phyloP scores from a whole-genome alignment of 129 eudicot genomes.

The Solidago caesia region DNA sequence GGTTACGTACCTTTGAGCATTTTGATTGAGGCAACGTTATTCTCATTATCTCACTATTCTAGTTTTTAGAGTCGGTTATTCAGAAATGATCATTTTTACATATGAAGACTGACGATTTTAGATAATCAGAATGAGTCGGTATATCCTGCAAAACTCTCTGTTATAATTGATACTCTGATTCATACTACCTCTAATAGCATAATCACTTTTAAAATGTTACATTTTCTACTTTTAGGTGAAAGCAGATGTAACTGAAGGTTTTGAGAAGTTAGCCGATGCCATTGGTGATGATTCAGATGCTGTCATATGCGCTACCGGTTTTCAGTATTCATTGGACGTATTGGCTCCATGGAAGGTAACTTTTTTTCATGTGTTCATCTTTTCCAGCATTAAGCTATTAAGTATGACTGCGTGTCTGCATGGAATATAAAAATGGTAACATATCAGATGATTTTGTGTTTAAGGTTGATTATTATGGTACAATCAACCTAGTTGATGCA shows the following conservation, averaged over 20 bases:
- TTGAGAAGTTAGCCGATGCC: conserved; percentile 66
- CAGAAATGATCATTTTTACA: no score
- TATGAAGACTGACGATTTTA: no score
- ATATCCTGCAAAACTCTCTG: no score
- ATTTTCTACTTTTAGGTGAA: conserved; percentile 51
- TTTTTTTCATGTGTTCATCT: conserved; percentile 16
- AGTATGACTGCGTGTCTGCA: not conserved
- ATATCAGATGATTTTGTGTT: conserved; percentile 11
- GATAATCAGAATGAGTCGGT: no score
- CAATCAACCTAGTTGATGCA: conserved; percentile 89
- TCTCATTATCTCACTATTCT: no score
- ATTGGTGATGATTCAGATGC: conserved; percentile 87
- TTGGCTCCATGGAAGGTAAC: conserved; percentile 92
- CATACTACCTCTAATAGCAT: no score
- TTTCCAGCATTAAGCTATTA: not conserved
- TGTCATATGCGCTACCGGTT: conserved; percentile 93
- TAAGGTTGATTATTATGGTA: conserved; percentile 95
- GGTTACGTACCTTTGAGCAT: no score
- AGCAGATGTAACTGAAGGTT: conserved; percentile 86
- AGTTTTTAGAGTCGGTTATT: no score
- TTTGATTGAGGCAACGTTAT: no score
- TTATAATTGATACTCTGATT: no score
- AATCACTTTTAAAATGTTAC: not conserved
- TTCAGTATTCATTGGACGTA: conserved; percentile 76
- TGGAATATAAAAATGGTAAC: not conserved